Conservation (phyloP, 768 basidiomycete genomes). For the Podaxis sp. region DNA sequence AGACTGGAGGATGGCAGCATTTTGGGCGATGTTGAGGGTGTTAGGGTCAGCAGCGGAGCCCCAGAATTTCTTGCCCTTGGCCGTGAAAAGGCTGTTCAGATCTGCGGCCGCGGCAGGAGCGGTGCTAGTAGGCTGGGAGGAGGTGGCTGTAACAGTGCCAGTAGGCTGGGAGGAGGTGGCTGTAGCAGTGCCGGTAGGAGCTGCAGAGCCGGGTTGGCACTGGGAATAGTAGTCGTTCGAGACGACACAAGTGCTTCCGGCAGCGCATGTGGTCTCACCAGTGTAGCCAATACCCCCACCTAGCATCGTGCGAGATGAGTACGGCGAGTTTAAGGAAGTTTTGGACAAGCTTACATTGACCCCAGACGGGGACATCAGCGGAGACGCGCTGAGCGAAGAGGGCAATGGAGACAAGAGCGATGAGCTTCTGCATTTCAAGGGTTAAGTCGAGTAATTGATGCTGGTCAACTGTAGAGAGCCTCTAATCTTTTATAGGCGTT, state of each 20-base stretch:
- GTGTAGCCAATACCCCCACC: constrained; percentile 29
- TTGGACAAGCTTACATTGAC: constrained; percentile 26
- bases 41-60: constrained; percentile 27
- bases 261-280: constrained; percentile 25
- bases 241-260: constrained; percentile 27
- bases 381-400: neutral
- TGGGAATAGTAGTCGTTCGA: constrained; percentile 32
- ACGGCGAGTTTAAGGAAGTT: neutral
- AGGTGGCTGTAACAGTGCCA: constrained; percentile 13
- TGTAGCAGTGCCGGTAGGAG: neutral
- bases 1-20: constrained; percentile 29
- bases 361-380: constrained; percentile 26
- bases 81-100: constrained; percentile 29
- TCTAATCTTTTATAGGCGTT: neutral
- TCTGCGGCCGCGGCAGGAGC: constrained; percentile 10
- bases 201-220: too few species aligned
- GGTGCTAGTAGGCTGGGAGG: constrained; percentile 5
- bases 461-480: neutral
- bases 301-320: constrained; percentile 16
- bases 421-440: constrained; percentile 9
- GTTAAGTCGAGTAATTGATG: neutral
- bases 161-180: too few species aligned
- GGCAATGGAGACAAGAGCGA: constrained; percentile 9
- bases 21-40: constrained; percentile 29
- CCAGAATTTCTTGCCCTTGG: constrained; percentile 35